Conservation (phyloP, 2,329 filamentous ascomycete species). For the Cladophialophora psammophila region DNA sequence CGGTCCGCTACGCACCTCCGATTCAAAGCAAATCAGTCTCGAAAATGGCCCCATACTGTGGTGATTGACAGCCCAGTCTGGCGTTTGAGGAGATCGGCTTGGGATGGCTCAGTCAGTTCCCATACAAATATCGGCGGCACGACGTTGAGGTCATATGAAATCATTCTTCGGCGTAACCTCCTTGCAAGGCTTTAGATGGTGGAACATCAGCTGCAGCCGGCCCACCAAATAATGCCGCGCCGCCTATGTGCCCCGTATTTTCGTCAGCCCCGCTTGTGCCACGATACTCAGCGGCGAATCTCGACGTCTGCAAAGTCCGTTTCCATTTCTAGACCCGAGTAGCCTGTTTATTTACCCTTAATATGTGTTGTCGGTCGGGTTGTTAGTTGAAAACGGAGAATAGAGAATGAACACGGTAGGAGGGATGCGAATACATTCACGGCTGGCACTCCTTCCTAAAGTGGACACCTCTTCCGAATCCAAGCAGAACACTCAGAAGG, state of each 20-base stretch:
- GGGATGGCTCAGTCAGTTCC: not conserved
- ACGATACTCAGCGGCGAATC: no score
- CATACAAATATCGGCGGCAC: not conserved
- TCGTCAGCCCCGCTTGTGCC: not conserved
- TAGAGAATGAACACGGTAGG: no score
- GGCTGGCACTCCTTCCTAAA: no score
- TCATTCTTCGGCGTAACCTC: not conserved
- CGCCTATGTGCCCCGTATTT: not conserved
- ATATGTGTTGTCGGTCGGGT: no score
- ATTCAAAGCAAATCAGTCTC: slow-evolving; percentile 6
- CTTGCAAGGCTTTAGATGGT: not conserved
- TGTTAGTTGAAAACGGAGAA: no score
- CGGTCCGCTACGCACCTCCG: not conserved
- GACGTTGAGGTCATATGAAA: not conserved
- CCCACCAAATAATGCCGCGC: not conserved
- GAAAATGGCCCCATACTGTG: not conserved
- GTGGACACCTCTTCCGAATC: no score
- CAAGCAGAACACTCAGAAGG: no score
- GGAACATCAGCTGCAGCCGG: not conserved
- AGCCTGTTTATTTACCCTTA: no score
- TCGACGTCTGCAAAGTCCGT: no score
- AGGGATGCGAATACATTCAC: no score
- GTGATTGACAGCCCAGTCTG: not conserved
- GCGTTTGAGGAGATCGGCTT: not conserved
- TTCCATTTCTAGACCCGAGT: no score